These are phyloP conservation scores for Boletus coccyginus DNA, from an alignment of 768 basidiomycete species.

Conservation along the genomic window DNA sequence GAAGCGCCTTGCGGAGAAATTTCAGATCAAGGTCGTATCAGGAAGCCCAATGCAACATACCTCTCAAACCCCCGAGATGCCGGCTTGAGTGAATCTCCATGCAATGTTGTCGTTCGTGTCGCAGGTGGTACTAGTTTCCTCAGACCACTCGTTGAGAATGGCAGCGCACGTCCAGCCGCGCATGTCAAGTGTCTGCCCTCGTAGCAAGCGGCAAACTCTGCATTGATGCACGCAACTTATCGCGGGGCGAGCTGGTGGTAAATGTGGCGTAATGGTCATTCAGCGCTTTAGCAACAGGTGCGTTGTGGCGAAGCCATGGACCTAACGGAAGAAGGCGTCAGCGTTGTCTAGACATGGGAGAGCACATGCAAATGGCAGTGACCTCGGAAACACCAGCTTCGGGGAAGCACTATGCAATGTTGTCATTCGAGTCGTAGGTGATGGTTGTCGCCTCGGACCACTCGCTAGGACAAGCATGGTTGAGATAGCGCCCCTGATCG, in stretches of 20 bases:
- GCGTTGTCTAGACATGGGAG: background rate
- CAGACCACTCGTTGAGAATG: slow-evolving; percentile 19
- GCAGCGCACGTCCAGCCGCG: slow-evolving; percentile 19
- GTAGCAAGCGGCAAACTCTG: slow-evolving; percentile 17
- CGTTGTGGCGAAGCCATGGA: slow-evolving; percentile 23
- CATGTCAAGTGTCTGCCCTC: slow-evolving; percentile 10
- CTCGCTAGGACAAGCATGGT: slow-evolving; percentile 10
- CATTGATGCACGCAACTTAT: slow-evolving; percentile 18
- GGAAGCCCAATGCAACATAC: background rate
- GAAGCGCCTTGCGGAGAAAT: background rate
- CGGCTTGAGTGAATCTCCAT: slow-evolving; percentile 18
- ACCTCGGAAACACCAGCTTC: slow-evolving; percentile 12
- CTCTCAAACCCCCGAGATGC: slow-evolving; percentile 16
- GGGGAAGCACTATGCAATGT: slow-evolving; percentile 9
- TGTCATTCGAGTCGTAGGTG: slow-evolving; percentile 13
- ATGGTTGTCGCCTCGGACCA: slow-evolving; percentile 20
- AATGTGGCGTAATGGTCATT: slow-evolving; percentile 21
- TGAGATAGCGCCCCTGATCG: slow-evolving; percentile 10
- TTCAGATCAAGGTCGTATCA: background rate
- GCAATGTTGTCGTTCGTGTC: slow-evolving; percentile 14
- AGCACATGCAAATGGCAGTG: background rate
- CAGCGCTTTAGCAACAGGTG: slow-evolving; percentile 23
- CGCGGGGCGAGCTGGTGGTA: slow-evolving; percentile 17
- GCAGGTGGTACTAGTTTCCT: slow-evolving; percentile 21
- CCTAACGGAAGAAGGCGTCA: slow-evolving; percentile 4